Base-by-base conservation (phyloP, 1,284 basidiomycete genomes). In the Paramarasmius palmivorus region DNA sequence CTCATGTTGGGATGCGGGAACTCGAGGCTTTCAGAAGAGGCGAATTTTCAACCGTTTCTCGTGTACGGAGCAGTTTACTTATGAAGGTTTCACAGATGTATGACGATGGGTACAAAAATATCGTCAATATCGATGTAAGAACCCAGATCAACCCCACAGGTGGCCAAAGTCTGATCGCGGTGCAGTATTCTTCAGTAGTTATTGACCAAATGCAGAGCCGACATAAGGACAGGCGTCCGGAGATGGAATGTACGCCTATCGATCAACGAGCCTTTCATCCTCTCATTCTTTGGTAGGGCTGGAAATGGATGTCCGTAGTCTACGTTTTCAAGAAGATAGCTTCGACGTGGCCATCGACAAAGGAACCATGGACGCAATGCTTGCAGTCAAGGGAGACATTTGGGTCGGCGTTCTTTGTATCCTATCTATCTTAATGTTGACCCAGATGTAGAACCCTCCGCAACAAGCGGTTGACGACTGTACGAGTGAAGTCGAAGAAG, bases 361-460 rank as follows among this genome's bases (percentile, higher is more conserved):
- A 81, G 93, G 90, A 56, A 95, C 93, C 0, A 95, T 96, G 92
- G 94, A 95, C 67, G 92, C 93, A 0, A 92, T 97, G 89, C 85
- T 95, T 82, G 90, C 93, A 0, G 79, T 82, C 0, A 92, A 93
- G 68, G 88, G 90, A 7, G 90, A 94, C 65, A 88, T 93, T 57
- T 95, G 93, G 93, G 92, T 92, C 61, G 57, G 81, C 69, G 6
- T 39, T n/a, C 14, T 32, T 46, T 17, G 39, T 20, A 17, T 39
- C 23, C 19, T 17, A 8, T 25, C 23, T n/a, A 20, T 8, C 8
- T 32, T 29, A 32, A 23, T 10, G 10, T 48, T 17, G 17, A n/a
- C 12, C n/a, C 40, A 17, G 41, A 3, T 15, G 12, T 62, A 93
- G 93, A 84, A 95, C 66, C 94, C 93, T 10, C 84, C 92, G 1